phyloP scores from a whole-genome alignment of 495 filamentous ascomycete species.

The Aspergillus cristatus region DNA sequence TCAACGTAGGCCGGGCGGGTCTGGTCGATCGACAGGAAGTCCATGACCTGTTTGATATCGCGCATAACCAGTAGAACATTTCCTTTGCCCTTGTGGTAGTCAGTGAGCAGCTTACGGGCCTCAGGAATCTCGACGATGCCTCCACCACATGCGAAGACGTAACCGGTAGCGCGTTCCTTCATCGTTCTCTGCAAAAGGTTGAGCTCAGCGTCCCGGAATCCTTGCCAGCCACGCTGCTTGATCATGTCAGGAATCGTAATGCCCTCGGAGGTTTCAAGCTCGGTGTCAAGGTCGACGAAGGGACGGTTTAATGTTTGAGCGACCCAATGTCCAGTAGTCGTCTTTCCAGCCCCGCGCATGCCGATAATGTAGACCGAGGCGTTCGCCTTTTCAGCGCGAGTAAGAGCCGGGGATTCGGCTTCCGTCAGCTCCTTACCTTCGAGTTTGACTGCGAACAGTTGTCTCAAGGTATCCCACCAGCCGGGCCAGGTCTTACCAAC shows the following conservation, averaged over 20 bases:
- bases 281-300: slow-evolving; percentile 78
- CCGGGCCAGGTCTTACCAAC: slow-evolving; percentile 99
- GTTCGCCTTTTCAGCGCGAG: slow-evolving; percentile 24
- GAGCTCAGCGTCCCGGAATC: slow-evolving; percentile 76
- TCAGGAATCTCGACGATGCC: slow-evolving; percentile 84
- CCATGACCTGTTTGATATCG: slow-evolving; percentile 80
- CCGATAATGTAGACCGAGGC: slow-evolving; percentile 87
- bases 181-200: slow-evolving; percentile 62
- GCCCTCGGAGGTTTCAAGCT: slow-evolving; percentile 63
- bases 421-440: slow-evolving; percentile 58
- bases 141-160: slow-evolving; percentile 90
- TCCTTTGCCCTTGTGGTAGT: slow-evolving; percentile 74
- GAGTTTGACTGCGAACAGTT: slow-evolving; percentile 63
- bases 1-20: slow-evolving; percentile 88
- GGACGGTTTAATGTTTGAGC: slow-evolving; percentile 62
- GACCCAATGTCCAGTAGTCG: slow-evolving; percentile 82
- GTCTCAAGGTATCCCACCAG: slow-evolving; percentile 87
- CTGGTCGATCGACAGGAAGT: slow-evolving; percentile 83
- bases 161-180: slow-evolving; percentile 59
- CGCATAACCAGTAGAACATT: slow-evolving; percentile 82
- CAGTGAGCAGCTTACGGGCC: slow-evolving; percentile 63
- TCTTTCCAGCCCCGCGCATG: slow-evolving; percentile 97
- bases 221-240: slow-evolving; percentile 71
- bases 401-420: slow-evolving; percentile 20
- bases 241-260: slow-evolving; percentile 83